phyloP scores from a whole-genome alignment of 495 filamentous ascomycete genomes.

The Neurospora sp. region DNA sequence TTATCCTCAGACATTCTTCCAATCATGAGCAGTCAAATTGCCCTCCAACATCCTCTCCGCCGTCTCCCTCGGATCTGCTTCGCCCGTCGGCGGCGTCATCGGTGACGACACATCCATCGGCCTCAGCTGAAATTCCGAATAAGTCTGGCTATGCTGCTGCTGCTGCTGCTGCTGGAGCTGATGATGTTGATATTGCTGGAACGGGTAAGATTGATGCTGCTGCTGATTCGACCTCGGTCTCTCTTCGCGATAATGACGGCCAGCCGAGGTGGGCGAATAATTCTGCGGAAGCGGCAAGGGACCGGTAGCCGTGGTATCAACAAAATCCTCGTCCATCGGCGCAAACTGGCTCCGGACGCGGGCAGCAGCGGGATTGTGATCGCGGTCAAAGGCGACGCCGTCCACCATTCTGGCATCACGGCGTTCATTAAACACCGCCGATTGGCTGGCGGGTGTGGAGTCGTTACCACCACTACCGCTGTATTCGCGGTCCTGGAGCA shows the following conservation, averaged over 20 bases:
- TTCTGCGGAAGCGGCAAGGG: slow-evolving; percentile 27
- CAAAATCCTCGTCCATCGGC: slow-evolving; percentile 24
- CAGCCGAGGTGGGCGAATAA: slow-evolving; percentile 9
- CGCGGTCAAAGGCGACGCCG: slow-evolving; percentile 31
- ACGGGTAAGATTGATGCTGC: slow-evolving; percentile 7
- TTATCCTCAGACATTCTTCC: not conserved
- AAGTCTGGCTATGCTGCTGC: not conserved
- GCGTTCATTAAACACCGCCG: slow-evolving; percentile 25
- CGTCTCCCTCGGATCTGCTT: not conserved
- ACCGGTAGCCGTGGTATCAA: slow-evolving; percentile 34
- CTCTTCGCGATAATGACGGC: slow-evolving; percentile 24
- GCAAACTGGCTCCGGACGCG: slow-evolving; percentile 12
- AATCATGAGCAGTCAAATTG: not conserved
- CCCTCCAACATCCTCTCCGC: not conserved
- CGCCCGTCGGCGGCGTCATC: not conserved
- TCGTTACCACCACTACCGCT: slow-evolving; percentile 18
- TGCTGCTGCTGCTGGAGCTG: slow-evolving; percentile 6
- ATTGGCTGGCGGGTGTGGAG: slow-evolving; percentile 26
- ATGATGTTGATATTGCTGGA: slow-evolving; percentile 6
- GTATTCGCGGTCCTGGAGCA: slow-evolving; percentile 3
- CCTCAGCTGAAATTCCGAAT: not conserved
- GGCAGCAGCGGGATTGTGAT: not conserved
- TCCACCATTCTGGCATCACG: slow-evolving; percentile 35
- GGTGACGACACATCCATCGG: not conserved
- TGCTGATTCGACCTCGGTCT: slow-evolving; percentile 19